Evolutionary conservation across 139 green algal species (phyloP), one percentile per base, ranked within the genome.

Genomic region (Pleodorina starrii): DNA sequence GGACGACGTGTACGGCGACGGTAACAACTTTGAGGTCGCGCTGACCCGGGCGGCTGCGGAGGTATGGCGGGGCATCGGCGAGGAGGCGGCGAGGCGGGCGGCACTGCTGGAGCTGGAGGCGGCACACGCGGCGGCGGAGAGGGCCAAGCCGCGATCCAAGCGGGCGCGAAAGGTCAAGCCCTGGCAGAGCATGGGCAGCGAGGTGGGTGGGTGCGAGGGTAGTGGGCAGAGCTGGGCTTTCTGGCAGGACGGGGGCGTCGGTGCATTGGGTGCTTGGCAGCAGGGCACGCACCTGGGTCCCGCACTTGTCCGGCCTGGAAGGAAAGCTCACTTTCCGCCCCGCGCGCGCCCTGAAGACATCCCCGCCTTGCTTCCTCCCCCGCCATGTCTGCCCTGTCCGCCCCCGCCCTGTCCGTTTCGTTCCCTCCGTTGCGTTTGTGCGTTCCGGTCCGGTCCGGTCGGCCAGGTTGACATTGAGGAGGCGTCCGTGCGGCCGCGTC

Each of bases 1-100:
- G n/a, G 93, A 97, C 42, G 96, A 98, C 83, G 60, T 94, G 9
- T 98, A 96, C 91, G 95, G 93, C 2, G 95, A 98, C 74, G 96
- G 96, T 69, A 97, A 97, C 89, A 98, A 98, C 87, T 97, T 93
- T 89, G 94, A 97, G 90, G 77, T 97, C 2, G 87, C 89, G 1
- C 2, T 91, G 3, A 54, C 2, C 23, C 77, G 77, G 29, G 89
- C 77, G 38, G 89, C 66, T 12, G 79, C 60, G 23, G 81, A 91
- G 1, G 12, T 77, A 42, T 94, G 91, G 91, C 29, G 12, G 10
- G 77, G 48, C 72, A 89, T 92, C 51, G 32, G 73, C 46, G 66
- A 85, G 50, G 91, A 94, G 81, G 40, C 32, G 25, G 89, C 27
- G 35, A 46, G 85, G 16, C 85, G 91, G 0, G 60, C 82, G 50